Evolutionary conservation across 805 yeast species (phyloP), one percentile per base, ranked within the genome.

Genomic region (Candida pseudofarinosa): DNA sequence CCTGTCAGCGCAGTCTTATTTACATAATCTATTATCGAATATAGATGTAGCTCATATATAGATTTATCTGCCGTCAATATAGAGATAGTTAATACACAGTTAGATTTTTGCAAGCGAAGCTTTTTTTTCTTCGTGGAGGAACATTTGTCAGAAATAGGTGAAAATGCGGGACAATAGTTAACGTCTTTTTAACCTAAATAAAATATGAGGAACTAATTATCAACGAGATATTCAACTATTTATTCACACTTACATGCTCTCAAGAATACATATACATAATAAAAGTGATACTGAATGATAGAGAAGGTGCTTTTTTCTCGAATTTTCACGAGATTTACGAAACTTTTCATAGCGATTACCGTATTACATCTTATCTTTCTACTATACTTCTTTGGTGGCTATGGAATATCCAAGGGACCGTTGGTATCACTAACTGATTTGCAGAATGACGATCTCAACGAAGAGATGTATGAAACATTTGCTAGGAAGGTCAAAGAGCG

Each of bases 401-500:
- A 23, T 23, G 28, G 28, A 23, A 23, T 23, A 7, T 10, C 28
- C 10, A 23, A 23, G 10, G 28, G 28, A 23, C 10, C 28, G 28
- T 10, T 23, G 28, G 10, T 23, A 23, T 10, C 28, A 23, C 10
- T 23, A 6, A 6, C 28, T 23, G 28, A 7, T 6, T 23, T 10
- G 10, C 10, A 23, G 10, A 23, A 23, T 23, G 10, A 23, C 10
- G 28, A 23, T 7, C 28, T 23, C 10, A 10, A 23, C 10, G 28
- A 23, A 23, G 28, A 23, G 10, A 10, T 10, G 10, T 10, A 23
- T 7, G 28, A 23, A 23, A 23, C 10, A 10, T 10, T 23, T 23
- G 28, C 10, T 49, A 58, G 42, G 38, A 56, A 38, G 41, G 52
- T 33, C 46, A 45, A 38, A n/a, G 33, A 45, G n/a, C 35, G 42